Evolutionary conservation across 1,284 basidiomycete species (phyloP).

Genomic region (Ceratobasidium sp.): DNA sequence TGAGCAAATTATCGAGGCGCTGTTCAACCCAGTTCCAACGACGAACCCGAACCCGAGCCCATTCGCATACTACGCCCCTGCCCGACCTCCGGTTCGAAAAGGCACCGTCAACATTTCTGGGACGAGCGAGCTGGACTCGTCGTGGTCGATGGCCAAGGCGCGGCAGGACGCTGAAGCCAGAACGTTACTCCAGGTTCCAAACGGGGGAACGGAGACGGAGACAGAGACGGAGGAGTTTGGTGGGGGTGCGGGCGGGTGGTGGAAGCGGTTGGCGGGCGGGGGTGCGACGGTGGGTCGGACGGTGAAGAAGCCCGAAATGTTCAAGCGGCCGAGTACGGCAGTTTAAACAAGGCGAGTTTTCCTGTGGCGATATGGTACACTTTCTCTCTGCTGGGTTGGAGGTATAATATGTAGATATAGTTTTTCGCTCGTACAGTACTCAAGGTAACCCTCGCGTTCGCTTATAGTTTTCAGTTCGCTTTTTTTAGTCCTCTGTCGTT

Average conservation of each 20-base stretch:
- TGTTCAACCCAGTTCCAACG: slow-evolving; percentile 69
- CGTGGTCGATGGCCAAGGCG: slow-evolving; percentile 36
- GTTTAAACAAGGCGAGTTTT: not conserved
- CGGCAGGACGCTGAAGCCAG: slow-evolving; percentile 34
- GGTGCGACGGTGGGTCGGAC: slow-evolving; percentile 4
- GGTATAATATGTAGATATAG: slow-evolving; percentile 41
- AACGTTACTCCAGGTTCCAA: slow-evolving; percentile 10
- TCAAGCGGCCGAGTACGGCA: not conserved
- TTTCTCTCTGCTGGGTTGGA: slow-evolving; percentile 32
- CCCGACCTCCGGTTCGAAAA: slow-evolving; percentile 26
- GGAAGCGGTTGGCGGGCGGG: slow-evolving; percentile 19
- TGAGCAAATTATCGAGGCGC: slow-evolving; percentile 75
- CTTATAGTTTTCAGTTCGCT: not conserved
- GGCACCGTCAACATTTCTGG: slow-evolving; percentile 14
- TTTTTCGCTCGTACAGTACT: not conserved
- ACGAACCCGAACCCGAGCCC: slow-evolving; percentile 41
- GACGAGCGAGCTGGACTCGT: slow-evolving; percentile 18
- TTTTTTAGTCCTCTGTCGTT: not conserved
- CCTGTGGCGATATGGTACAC: not conserved
- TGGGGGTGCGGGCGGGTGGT: slow-evolving; percentile 19
- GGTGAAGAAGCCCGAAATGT: not conserved
- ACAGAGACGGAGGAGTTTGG: not conserved
- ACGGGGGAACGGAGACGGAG: not conserved
- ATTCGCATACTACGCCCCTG: slow-evolving; percentile 37
- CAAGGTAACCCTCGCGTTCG: slow-evolving; percentile 1